Evolutionary conservation across 352 stramenopile genomes (phyloP), one percentile per base, ranked within the genome.

Genomic region (Chrysophaeum taylorii): DNA sequence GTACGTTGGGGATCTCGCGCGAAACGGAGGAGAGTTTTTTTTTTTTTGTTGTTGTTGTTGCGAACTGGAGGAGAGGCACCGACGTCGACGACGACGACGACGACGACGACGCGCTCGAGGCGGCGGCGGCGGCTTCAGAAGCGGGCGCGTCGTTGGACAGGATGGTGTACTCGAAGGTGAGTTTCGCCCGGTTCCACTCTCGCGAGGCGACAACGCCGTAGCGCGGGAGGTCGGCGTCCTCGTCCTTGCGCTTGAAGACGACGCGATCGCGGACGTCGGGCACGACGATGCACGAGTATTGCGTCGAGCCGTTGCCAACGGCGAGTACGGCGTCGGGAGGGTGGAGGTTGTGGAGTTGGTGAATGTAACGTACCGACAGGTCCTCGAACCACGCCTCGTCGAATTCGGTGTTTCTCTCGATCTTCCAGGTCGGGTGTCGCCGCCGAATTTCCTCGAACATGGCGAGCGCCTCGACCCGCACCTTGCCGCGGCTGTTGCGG

Each of bases 251-350:
- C 12, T 43, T 36, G 33, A 33, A 66, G 2, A 45, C 31, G 57
- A 66, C 57, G 36, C 18, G 14, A 15, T 25, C 35, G 57, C 57
- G 33, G 57, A 66, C 12, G 2, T 7, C 31, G 12, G 57, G 33
- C 33, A 36, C 33, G 12, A 14, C 9, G 57, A 66, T 66, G 57
- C 14, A 42, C 1, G 27, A 16, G 57, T 35, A 27, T 36, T 66
- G 57, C 12, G 57, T 66, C 31, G 57, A 66, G 12, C 57, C 57
- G 57, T 41, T 45, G 36, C 57, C 57, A 18, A 42, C 57, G 36
- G 57, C 31, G 36, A 66, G 9, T 23, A 25, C 5, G 9, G 57
- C 57, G 36, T 66, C 57, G 1, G 57, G 57, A 2, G 33, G 57
- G 1, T 42, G 33, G 33, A 5, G 27, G 9, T 23, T 4, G 2